Base-by-base conservation (phyloP, 2,329 filamentous ascomycete genomes). In the Tolypocladium amazonense region DNA sequence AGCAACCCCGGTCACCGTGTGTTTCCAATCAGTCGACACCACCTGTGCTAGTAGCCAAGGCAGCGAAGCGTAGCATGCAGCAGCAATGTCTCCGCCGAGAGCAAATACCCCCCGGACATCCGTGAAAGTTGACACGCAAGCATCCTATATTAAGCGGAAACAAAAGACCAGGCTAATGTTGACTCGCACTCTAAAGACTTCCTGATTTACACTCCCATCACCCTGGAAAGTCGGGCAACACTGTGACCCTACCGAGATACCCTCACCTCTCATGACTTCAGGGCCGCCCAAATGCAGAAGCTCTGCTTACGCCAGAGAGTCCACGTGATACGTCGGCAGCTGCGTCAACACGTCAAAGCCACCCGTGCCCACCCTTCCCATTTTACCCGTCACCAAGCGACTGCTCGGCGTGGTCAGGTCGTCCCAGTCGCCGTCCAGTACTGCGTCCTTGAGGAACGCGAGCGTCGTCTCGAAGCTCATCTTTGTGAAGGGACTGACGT, bases 391-490 rank as follows among this genome's bases (percentile, higher is more conserved):
- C 56, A 97, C 92, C 68, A 99, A 89, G 61, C 93, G 84, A 63
- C 90, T 88, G 73, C 89, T 94, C 0, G 95, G 94, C 62, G 88
- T 92, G 61, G 82, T 85, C 62, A 99, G 78, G 68, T 94, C 89
- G 73, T 99, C 94, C 81, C 86, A 90, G 73, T 97, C 94, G 56
- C 90, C 87, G 69, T 96, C 91, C 60, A 95, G 78, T 33, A 97
- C 88, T 1, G 94, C 92, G 70, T 97, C 94, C 73, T 89, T 92
- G 69, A 99, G 80, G 79, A 97, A 97, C 0, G 89, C 88, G 45
- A 97, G 83, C 2, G 94, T 99, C 4, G 94, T 99, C 82, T 99
- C 94, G 77, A 97, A 99, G 73, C 90, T 96, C 93, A 97, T 97
- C 82, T 97, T 97, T 76, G 94, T 93, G 67, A 99, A 93, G 0